Evolutionary conservation across 2,329 filamentous ascomycete genomes (phyloP).

Genomic region (Xylariales sp.): DNA sequence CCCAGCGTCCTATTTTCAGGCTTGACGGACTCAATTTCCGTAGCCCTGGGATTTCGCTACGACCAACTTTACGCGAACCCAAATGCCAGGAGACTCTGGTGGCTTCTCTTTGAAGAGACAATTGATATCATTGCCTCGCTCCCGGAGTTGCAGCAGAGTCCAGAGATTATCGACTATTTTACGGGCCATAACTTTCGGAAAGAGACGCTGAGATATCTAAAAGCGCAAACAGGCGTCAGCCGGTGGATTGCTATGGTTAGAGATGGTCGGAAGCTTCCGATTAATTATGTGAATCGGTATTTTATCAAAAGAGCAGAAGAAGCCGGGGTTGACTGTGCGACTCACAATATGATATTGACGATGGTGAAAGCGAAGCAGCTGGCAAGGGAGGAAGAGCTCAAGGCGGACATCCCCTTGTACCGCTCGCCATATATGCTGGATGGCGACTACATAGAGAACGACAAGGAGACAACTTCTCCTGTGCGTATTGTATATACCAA

Average conservation of each 20-base stretch:
- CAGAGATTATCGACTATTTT: constrained; percentile 51
- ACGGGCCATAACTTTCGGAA: constrained; percentile 60
- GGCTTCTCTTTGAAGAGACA: constrained; percentile 71
- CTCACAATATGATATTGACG: constrained; percentile 69
- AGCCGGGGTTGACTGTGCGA: constrained; percentile 65
- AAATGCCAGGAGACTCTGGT: constrained; percentile 61
- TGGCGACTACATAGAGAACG: constrained; percentile 10
- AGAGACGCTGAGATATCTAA: constrained; percentile 48
- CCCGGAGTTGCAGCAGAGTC: constrained; percentile 65
- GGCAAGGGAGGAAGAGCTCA: constrained; percentile 25
- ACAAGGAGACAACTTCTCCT: constrained; percentile 2
- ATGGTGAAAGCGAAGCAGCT: constrained; percentile 67
- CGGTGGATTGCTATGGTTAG: constrained; percentile 65
- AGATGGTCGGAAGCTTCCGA: constrained; percentile 61
- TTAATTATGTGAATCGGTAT: constrained; percentile 86
- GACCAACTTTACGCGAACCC: constrained; percentile 65
- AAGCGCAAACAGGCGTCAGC: constrained; percentile 50
- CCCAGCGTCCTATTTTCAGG: constrained; percentile 72
- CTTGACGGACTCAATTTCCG: constrained; percentile 77
- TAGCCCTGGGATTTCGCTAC: constrained; percentile 73
- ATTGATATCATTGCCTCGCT: constrained; percentile 65
- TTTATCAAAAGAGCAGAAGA: constrained; percentile 70
- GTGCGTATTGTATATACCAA: constrained; percentile 9
- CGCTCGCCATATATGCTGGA: constrained; percentile 20
- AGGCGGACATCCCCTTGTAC: constrained; percentile 16